A percentile compares a stretch with the other conserved stretches of the same genome.
These are phyloP conservation scores for Neoboletus magnificus DNA, from an alignment of 768 basidiomycete species.

Conservation along the genomic window DNA sequence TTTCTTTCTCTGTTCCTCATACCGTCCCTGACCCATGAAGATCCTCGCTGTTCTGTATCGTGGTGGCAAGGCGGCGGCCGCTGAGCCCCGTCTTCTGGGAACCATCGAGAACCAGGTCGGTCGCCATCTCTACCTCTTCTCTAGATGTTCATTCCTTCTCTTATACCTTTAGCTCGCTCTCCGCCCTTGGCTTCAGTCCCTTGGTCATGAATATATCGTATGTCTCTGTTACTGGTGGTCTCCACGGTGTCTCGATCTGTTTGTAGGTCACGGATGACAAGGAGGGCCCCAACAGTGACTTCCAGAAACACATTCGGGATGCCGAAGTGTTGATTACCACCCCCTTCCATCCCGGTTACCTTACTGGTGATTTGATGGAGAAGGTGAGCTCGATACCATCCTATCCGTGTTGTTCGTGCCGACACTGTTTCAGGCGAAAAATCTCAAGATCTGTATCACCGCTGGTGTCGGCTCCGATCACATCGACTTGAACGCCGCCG, in stretches of 20 bases:
- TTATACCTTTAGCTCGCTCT: conserved; percentile 56
- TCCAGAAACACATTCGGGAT: conserved; percentile 73
- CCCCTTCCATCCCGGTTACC: conserved; percentile 56
- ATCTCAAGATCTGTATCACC: conserved; percentile 85
- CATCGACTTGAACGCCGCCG: conserved; percentile 84
- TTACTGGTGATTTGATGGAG: conserved; percentile 21
- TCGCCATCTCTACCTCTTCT: background rate
- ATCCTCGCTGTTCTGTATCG: conserved; percentile 71
- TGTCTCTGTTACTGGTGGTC: conserved; percentile 14
- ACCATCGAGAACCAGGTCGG: conserved; percentile 75
- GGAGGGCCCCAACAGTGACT: conserved; percentile 73
- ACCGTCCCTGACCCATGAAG: background rate
- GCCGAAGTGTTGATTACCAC: conserved; percentile 79
- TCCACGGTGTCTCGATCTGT: background rate
- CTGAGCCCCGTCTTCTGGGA: conserved; percentile 72
- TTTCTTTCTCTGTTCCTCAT: background rate
- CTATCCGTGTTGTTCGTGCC: background rate
- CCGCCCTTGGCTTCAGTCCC: conserved; percentile 59
- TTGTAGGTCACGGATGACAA: conserved; percentile 70
- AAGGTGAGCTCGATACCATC: conserved; percentile 39
- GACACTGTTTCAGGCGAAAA: conserved; percentile 56
- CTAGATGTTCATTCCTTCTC: background rate
- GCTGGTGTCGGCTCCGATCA: conserved; percentile 89
- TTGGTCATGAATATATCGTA: conserved; percentile 77
- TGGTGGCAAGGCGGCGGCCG: conserved; percentile 58